Evolutionary conservation across 2,329 filamentous ascomycete species (phyloP).

Genomic region (Diaporthe eres): DNA sequence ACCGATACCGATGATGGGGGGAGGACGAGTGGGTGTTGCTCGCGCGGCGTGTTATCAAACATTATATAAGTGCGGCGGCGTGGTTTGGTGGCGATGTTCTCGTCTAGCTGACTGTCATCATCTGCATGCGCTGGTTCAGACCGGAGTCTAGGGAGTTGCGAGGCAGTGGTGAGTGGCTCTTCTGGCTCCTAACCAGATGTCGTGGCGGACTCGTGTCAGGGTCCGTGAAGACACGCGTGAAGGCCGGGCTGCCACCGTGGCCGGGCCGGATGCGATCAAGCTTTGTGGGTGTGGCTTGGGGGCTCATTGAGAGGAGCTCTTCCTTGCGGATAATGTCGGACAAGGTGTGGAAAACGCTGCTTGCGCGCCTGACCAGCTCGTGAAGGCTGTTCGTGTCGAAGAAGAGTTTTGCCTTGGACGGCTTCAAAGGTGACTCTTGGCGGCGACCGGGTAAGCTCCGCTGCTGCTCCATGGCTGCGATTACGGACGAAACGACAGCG

Average conservation of each 20-base stretch:
- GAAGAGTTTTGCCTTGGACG: slow-evolving; percentile 69
- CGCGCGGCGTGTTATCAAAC: slow-evolving; percentile 41
- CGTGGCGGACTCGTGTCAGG: slow-evolving; percentile 69
- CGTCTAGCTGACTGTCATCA: slow-evolving; percentile 73
- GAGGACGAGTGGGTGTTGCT: slow-evolving; percentile 12
- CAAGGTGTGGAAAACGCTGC: slow-evolving; percentile 70
- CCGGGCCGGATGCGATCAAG: slow-evolving; percentile 56
- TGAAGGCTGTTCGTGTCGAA: slow-evolving; percentile 80
- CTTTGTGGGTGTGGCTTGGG: slow-evolving; percentile 62
- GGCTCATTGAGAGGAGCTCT: slow-evolving; percentile 71
- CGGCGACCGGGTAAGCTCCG: slow-evolving; percentile 60
- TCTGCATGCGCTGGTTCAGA: slow-evolving; percentile 69
- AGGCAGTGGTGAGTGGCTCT: slow-evolving; percentile 66
- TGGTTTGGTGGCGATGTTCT: slow-evolving; percentile 13
- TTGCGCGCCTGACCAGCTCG: slow-evolving; percentile 74
- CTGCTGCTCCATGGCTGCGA: slow-evolving; percentile 74
- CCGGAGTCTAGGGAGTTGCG: slow-evolving; percentile 64
- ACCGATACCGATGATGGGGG: slow-evolving; percentile 26
- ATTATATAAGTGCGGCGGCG: slow-evolving; percentile 37
- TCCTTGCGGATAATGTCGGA: slow-evolving; percentile 72
- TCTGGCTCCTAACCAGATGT: slow-evolving; percentile 65
- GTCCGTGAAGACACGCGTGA: slow-evolving; percentile 76
- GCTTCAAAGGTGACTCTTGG: slow-evolving; percentile 51
- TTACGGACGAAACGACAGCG: slow-evolving; percentile 72
- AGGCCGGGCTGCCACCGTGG: slow-evolving; percentile 74